phyloP scores from a whole-genome alignment of 495 filamentous ascomycete species.

The Penicillium paradoxum region DNA sequence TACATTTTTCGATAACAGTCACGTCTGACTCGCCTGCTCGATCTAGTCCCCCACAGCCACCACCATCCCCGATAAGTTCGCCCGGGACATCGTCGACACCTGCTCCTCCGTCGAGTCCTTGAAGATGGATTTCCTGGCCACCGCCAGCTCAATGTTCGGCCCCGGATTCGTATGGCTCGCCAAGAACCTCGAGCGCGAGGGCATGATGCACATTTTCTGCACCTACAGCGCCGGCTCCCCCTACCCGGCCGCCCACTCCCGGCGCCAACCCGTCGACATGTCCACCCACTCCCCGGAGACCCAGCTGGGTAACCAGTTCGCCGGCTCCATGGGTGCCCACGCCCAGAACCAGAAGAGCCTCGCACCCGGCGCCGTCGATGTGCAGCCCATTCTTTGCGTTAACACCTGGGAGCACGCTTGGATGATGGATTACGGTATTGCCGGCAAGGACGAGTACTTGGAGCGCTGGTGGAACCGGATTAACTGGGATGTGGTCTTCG shows the following conservation, averaged over 20 bases:
- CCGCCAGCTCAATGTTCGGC: constrained; percentile 89
- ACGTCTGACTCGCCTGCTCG: constrained; percentile 2
- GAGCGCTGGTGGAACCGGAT: constrained; percentile 81
- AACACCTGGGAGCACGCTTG: constrained; percentile 97
- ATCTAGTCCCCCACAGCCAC: constrained; percentile 43
- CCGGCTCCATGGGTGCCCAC: constrained; percentile 48
- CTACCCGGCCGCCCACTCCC: constrained; percentile 76
- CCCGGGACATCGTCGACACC: constrained; percentile 48
- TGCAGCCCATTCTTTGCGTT: constrained; percentile 76
- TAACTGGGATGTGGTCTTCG: constrained; percentile 72
- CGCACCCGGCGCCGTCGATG: constrained; percentile 63
- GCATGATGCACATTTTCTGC: constrained; percentile 65
- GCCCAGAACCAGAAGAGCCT: constrained; percentile 40
- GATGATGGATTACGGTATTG: constrained; percentile 77
- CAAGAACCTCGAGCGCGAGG: constrained; percentile 43
- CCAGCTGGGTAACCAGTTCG: constrained; percentile 39
- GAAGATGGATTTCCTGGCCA: constrained; percentile 69
- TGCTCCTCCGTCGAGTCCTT: constrained; percentile 83
- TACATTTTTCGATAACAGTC: background rate
- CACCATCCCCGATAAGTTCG: constrained; percentile 48
- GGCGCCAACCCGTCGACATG: constrained; percentile 74
- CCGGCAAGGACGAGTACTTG: constrained; percentile 71
- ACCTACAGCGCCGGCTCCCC: constrained; percentile 93
- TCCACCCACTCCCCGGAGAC: constrained; percentile 54
- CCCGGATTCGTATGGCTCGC: constrained; percentile 97